Conservation (phyloP, 2,329 filamentous ascomycete species). For the Fusarium udum region DNA sequence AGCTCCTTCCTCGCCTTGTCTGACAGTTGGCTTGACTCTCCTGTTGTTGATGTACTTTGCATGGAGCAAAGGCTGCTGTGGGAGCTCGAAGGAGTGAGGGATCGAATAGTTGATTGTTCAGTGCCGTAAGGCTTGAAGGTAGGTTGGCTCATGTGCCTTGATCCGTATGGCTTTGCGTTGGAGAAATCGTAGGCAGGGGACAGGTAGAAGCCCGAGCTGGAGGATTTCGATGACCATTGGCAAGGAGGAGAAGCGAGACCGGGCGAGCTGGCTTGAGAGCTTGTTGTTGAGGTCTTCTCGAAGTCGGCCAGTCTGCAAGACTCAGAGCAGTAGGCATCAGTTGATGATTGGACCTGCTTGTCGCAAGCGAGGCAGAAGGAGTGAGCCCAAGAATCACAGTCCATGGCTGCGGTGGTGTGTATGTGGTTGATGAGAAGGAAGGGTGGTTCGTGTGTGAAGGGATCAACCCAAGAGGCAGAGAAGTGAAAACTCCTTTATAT, state of each 20-base stretch:
- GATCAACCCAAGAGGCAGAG: slow-evolving; percentile 20
- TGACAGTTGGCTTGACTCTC: slow-evolving; percentile 69
- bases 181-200: slow-evolving; percentile 80
- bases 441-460: slow-evolving; percentile 8
- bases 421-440: slow-evolving; percentile 16
- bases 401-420: slow-evolving; percentile 54
- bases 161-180: slow-evolving; percentile 67
- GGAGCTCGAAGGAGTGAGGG: slow-evolving; percentile 77
- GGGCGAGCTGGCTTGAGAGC: slow-evolving; percentile 68
- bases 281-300: slow-evolving; percentile 72
- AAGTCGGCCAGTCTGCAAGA: slow-evolving; percentile 88
- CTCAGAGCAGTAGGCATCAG: slow-evolving; percentile 90
- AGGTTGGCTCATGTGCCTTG: slow-evolving; percentile 53
- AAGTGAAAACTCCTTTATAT: slow-evolving; percentile 16
- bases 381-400: slow-evolving; percentile 78
- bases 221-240: slow-evolving; percentile 55
- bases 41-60: slow-evolving; percentile 67
- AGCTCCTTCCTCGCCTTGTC: slow-evolving; percentile 82
- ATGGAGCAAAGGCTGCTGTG: slow-evolving; percentile 86
- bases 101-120: slow-evolving; percentile 48
- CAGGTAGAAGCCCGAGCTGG: slow-evolving; percentile 68
- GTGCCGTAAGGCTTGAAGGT: slow-evolving; percentile 39
- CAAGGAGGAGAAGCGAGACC: slow-evolving; percentile 61
- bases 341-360: slow-evolving; percentile 76
- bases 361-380: slow-evolving; percentile 96